Evolutionary conservation across 1,284 basidiomycete genomes (phyloP), one percentile per base, ranked within the genome.

Genomic region (Dichomitus squalens): DNA sequence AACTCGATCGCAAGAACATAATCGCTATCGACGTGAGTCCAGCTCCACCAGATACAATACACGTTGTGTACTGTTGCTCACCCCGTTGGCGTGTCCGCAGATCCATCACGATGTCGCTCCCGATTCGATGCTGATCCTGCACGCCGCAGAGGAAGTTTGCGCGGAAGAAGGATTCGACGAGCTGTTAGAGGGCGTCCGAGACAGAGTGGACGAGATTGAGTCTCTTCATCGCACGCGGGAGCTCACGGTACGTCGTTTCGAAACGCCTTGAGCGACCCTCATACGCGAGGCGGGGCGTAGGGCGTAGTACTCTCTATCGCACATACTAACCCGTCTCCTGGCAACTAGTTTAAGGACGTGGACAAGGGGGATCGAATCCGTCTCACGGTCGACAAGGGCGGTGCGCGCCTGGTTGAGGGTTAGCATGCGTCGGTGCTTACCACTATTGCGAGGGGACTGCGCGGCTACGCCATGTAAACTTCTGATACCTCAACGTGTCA

Each of bases 91-190:
- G 20, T 25, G 3, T 36, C 31, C 39, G 47, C 66, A 89, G 89
- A 80, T 87, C 31, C 73, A 90, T 63, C 88, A 92, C 69, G 82
- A 92, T 56, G 87, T 94, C 14, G 85, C 87, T 41, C 88, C 90
- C 14, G 92, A 93, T 72, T 92, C 87, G 0, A 83, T 88, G 75
- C 76, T 91, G 33, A 82, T 90, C 46, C 76, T 93, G 5, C 83
- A 84, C 56, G 87, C 89, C 29, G 87, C 87, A 11, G 78, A 80
- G 59, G 77, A 88, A 64, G 86, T 93, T 9, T 85, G 88, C 29
- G 76, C 84, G 33, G 83, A 84, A 67, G 84, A 88, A 47, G 86
- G 84, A 14, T 93, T 94, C 68, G 85, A 93, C 57, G 84, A 90
- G 29, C 68, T 85, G 49, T 79, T 94, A 14, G 81, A 91, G 53